Evolutionary conservation across 306 rosid species (phyloP).

Genomic region (barrel medic (Medicago truncatula)): MtrunA17r5.0-ANR NC_053044.1:28653501-28654000

Average conservation of each 20-base stretch:
- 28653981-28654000: slow-evolving; percentile 47
- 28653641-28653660: slow-evolving; percentile 1
- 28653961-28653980: slow-evolving; percentile 16
- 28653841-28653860: slow-evolving; percentile 22
- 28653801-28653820: slow-evolving; percentile 33
- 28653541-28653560: slow-evolving; percentile 11
- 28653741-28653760: background rate
- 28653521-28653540: slow-evolving; percentile 27
- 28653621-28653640: background rate
- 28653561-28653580: slow-evolving; percentile 8
- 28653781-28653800: background rate
- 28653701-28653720: background rate
- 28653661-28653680: slow-evolving; percentile 6
- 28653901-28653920: slow-evolving; percentile 5
- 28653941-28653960: background rate
- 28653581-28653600: background rate
- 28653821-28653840: slow-evolving; percentile 1
- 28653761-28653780: no score
- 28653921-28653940: slow-evolving; percentile 16
- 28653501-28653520: slow-evolving; percentile 2
- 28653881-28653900: slow-evolving; percentile 29
- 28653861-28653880: slow-evolving; percentile 27
- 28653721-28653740: slow-evolving; percentile 1
- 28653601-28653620: background rate
- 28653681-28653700: background rate